These are phyloP conservation scores for Crithidia bombi DNA, from an alignment of 208 protist species.

Conservation along the genomic window DNA sequence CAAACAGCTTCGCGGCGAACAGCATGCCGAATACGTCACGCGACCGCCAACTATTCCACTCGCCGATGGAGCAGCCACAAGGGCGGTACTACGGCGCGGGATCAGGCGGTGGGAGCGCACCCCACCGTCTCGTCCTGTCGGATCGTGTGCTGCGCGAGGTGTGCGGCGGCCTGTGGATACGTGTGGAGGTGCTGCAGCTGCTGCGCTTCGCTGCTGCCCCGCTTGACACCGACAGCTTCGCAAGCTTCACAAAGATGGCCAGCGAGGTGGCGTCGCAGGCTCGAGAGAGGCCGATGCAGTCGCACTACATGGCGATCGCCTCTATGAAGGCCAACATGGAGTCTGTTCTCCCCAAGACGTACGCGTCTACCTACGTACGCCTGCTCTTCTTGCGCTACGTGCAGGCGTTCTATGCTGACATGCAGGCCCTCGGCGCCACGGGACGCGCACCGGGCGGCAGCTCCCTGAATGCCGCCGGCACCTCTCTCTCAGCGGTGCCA, in stretches of 20 bases:
- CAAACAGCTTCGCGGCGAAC: conserved; percentile 5
- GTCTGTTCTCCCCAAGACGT: conserved; percentile 42
- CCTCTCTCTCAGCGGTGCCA: background rate
- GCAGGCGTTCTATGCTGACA: conserved; percentile 51
- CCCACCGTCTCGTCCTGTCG: conserved; percentile 13
- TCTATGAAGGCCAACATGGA: conserved; percentile 30
- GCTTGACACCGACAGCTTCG: conserved; percentile 30
- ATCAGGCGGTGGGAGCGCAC: background rate
- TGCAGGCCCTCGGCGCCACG: conserved; percentile 14
- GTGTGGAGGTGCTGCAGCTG: conserved; percentile 46
- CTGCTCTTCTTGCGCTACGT: conserved; percentile 70
- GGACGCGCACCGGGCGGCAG: background rate
- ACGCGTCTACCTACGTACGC: conserved; percentile 63
- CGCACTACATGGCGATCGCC: conserved; percentile 37
- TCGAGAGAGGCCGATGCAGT: conserved; percentile 24
- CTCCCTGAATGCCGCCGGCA: background rate
- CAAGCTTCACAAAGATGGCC: conserved; percentile 26
- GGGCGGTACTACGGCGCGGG: conserved; percentile 12
- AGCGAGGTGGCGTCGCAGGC: conserved; percentile 11
- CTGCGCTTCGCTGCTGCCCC: conserved; percentile 38
- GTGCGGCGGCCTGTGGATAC: conserved; percentile 50
- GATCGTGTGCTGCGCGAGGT: conserved; percentile 34
- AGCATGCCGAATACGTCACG: conserved; percentile 10
- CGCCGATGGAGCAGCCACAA: conserved; percentile 19
- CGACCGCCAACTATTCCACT: conserved; percentile 12